Evolutionary conservation across 352 stramenopile species (phyloP).

Genomic region (Elongisporangium prolatum): DNA sequence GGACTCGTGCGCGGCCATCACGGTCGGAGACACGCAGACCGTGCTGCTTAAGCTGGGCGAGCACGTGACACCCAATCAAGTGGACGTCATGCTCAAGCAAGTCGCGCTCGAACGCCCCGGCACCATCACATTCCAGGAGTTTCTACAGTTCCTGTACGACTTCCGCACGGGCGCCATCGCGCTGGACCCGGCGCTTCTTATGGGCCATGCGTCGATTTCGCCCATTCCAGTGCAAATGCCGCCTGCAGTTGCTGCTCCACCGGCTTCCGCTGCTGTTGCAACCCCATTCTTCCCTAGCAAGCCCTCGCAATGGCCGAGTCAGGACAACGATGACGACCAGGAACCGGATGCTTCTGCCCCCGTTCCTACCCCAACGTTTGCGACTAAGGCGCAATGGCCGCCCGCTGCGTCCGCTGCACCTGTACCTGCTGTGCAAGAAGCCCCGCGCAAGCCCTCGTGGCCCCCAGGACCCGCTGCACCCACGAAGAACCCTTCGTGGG

Average conservation of each 20-base stretch:
- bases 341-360: conserved; percentile 5
- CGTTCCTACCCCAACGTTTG: conserved; percentile 22
- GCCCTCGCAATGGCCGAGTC: conserved; percentile 9
- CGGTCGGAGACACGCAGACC: conserved; percentile 36
- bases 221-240: conserved; percentile 8
- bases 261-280: conserved; percentile 1
- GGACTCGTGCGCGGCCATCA: conserved; percentile 59
- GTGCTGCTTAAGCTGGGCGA: conserved; percentile 79
- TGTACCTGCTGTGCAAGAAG: conserved; percentile 6
- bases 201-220: conserved; percentile 35
- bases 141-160: conserved; percentile 73
- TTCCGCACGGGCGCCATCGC: conserved; percentile 63
- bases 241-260: neutral
- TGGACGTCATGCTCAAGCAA: conserved; percentile 57
- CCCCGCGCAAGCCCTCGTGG: conserved; percentile 21
- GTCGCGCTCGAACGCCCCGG: conserved; percentile 37
- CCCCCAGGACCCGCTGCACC: conserved; percentile 3
- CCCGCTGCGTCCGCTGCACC: conserved; percentile 9
- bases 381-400: conserved; percentile 54
- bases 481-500: conserved; percentile 3
- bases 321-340: conserved; percentile 2
- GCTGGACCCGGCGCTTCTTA: conserved; percentile 36
- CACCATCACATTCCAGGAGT: conserved; percentile 76
- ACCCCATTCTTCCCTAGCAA: conserved; percentile 21
- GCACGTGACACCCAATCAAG: conserved; percentile 64